These are phyloP conservation scores for Delonix regia DNA, from an alignment of 306 rosid genomes.

Conservation along the genomic window DNA sequence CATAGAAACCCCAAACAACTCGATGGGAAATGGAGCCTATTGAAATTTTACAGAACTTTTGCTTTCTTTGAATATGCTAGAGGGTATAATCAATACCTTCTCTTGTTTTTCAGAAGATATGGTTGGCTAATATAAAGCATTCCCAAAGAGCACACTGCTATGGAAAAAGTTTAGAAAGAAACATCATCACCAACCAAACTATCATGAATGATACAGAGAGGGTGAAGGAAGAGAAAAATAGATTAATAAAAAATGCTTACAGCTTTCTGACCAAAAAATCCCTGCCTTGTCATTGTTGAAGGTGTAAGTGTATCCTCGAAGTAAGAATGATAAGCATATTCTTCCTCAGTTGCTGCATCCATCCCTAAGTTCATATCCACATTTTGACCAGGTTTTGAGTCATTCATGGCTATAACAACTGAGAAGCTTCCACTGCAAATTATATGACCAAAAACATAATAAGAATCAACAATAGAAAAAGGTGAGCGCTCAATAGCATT, in stretches of 20 bases:
- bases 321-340: slow-evolving; percentile 71
- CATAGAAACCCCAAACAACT: slow-evolving; percentile 63
- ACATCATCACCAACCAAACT: slow-evolving; percentile 9
- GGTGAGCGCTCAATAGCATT: too few species aligned
- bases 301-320: slow-evolving; percentile 60
- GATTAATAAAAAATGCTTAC: slow-evolving; percentile 33
- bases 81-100: slow-evolving; percentile 57
- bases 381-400: slow-evolving; percentile 35
- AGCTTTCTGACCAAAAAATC: slow-evolving; percentile 56
- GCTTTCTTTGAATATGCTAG: slow-evolving; percentile 53
- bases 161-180: slow-evolving; percentile 5
- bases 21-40: slow-evolving; percentile 82
- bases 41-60: slow-evolving; percentile 49
- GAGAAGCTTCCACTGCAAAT: slow-evolving; percentile 44
- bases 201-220: neutral
- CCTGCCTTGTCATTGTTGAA: slow-evolving; percentile 79
- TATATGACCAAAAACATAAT: neutral
- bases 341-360: slow-evolving; percentile 60
- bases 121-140: slow-evolving; percentile 69
- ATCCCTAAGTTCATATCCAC: too few species aligned
- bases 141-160: slow-evolving; percentile 55
- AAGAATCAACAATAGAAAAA: neutral
- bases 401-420: slow-evolving; percentile 48
- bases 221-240: neutral
- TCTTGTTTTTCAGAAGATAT: slow-evolving; percentile 66